A percentile compares a stretch with the other conserved stretches of the same genome.
phyloP scores from a whole-genome alignment of 768 basidiomycete species.

The Podaxis sp. region DNA sequence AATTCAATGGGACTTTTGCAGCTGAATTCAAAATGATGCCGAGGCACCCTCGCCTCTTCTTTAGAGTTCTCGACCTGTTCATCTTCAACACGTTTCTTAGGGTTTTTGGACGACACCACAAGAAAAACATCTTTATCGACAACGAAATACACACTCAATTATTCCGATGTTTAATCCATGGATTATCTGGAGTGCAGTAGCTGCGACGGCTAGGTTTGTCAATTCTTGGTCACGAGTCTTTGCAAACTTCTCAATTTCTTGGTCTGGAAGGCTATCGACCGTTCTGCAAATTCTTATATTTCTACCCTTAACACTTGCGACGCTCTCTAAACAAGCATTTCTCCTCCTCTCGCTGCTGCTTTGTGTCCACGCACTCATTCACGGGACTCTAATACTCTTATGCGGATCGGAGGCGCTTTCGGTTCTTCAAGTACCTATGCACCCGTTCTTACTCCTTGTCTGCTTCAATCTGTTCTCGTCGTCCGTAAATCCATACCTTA shows the following conservation, averaged over 20 bases:
- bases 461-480: slow-evolving; percentile 83
- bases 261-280: slow-evolving; percentile 55
- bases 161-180: slow-evolving; percentile 47
- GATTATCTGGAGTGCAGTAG: slow-evolving; percentile 62
- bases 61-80: background rate
- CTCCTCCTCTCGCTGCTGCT: slow-evolving; percentile 77
- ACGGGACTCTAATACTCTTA: slow-evolving; percentile 71
- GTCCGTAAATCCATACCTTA: slow-evolving; percentile 52
- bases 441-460: slow-evolving; percentile 80
- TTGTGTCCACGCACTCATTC: slow-evolving; percentile 71
- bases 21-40: background rate
- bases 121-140: background rate
- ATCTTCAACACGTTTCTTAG: background rate
- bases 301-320: slow-evolving; percentile 80
- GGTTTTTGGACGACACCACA: background rate
- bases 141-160: background rate
- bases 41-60: background rate
- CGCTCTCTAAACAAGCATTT: slow-evolving; percentile 75
- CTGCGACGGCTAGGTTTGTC: slow-evolving; percentile 56
- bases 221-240: background rate
- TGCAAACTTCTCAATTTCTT: slow-evolving; percentile 2
- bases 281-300: slow-evolving; percentile 79
- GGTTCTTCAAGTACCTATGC: slow-evolving; percentile 80
- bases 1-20: background rate
- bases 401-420: slow-evolving; percentile 71